Conservation (phyloP, 257 asterid species). For the Salvia miltiorrhiza region DNA sequence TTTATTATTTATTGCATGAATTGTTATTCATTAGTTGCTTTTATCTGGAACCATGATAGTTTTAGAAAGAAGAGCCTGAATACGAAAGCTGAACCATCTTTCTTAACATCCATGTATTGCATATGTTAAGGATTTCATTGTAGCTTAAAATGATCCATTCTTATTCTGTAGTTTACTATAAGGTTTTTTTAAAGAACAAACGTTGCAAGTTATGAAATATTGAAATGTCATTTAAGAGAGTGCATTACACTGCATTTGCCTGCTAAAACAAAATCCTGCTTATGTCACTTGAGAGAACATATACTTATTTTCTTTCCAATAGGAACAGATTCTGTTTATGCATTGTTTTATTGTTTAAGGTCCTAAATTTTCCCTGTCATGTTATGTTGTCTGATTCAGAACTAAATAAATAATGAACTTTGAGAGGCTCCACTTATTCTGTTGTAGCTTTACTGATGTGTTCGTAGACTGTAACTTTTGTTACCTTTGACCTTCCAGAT, state of each 20-base stretch:
- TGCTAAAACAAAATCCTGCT: not conserved
- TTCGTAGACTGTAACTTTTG: not conserved
- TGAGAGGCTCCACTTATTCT: not conserved
- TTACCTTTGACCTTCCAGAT: slow-evolving; percentile 45
- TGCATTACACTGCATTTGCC: slow-evolving; percentile 3
- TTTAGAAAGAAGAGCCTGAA: no score
- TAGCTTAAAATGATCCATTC: no score
- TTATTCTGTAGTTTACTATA: no score
- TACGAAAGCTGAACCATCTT: no score
- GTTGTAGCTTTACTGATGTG: not conserved
- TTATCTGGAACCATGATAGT: no score
- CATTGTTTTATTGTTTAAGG: not conserved
- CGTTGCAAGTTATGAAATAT: not conserved
- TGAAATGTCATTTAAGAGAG: slow-evolving; percentile 4
- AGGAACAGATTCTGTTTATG: not conserved
- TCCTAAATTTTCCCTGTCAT: not conserved
- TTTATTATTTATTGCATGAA: slow-evolving; percentile 13
- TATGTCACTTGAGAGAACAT: not conserved
- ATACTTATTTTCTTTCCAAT: not conserved
- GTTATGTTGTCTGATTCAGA: not conserved
- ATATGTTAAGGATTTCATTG: no score
- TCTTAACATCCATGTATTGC: no score
- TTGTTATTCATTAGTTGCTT: no score
- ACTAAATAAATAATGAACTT: not conserved
- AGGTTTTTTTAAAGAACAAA: not conserved